Conservation (phyloP, 257 asterid species). For the Nicotiana tabacum region DNA sequence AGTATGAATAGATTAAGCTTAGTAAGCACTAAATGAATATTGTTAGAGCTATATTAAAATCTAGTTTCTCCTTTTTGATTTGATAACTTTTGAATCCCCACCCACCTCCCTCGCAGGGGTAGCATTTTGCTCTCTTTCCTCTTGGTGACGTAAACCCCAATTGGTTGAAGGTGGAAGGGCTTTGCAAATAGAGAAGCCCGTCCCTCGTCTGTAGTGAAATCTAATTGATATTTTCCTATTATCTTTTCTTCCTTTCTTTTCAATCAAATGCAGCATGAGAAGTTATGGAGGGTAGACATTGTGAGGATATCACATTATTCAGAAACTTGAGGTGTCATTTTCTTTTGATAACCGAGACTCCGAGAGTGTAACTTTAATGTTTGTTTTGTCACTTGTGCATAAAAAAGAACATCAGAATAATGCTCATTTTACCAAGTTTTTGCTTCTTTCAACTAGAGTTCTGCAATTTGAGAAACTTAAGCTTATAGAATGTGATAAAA, state of each 20-base stretch:
- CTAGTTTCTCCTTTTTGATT: neutral
- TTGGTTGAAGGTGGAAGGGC: neutral
- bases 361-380: neutral
- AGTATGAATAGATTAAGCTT: no score
- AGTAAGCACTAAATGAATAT: neutral
- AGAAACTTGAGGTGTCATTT: neutral
- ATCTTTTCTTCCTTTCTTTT: neutral
- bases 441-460: neutral
- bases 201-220: neutral
- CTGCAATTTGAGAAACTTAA: neutral
- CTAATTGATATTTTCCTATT: neutral
- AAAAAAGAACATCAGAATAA: neutral
- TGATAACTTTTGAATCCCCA: neutral
- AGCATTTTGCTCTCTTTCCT: neutral
- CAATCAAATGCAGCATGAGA: neutral
- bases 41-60: neutral
- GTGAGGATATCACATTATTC: neutral
- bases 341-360: neutral
- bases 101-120: neutral
- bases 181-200: neutral
- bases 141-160: neutral
- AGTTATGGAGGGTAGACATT: neutral
- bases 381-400: slow-evolving; percentile 4
- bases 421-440: neutral
- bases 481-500: neutral